Base-by-base conservation (phyloP, 2,329 filamentous ascomycete species). In the Diatrype stigma region DNA sequence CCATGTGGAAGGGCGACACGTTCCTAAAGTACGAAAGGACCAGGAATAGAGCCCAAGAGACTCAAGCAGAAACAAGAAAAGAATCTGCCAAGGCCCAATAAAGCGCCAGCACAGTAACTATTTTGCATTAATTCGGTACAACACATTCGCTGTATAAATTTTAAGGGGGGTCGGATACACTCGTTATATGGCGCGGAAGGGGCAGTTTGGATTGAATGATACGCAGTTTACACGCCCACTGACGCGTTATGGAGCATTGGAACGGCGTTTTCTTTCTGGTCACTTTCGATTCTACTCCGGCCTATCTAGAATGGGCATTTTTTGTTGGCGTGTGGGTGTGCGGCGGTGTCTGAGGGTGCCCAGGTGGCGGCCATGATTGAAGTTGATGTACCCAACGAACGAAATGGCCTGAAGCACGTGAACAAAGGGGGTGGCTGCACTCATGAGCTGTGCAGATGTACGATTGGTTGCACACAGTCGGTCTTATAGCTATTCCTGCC, bases 1-100 rank as follows among this genome's bases (percentile, higher is more conserved):
- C 94, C 22, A 87, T 84, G 70, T 96, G 91, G 85, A 83, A 80
- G 53, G 90, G 89, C 46, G 84, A 77, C 51, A 75, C 75, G 16
- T 59, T 60, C 34, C 50, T 69, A 19, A 72, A 70, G 60, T 76
- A 76, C 57, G 70, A 70, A 50, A 67, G 70, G 49, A 69, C 72
- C 38, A 70, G 69, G 51, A 55, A 68, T 46, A 73, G 73, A 32
- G 70, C 70, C 10, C 70, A 69, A 42, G 73, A 71, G 56, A 55
- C 54, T 44, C 14, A 61, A 75, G 57, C 83, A 82, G 63, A 80
- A 80, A 34, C 75, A 71, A 56, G 73, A 50, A 64, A 64, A 34
- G 49, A 48, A 28, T 62, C 63, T 10, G 57, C 51, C 22, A 65
- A 66, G 51, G 58, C 63, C 30, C 62, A 63, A 46, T 65, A 58